Percentiles rank a stretch among this genome's conserved stretches.
phyloP scores from a whole-genome alignment of 208 protist genomes.

The Crithidia mellificae region DNA sequence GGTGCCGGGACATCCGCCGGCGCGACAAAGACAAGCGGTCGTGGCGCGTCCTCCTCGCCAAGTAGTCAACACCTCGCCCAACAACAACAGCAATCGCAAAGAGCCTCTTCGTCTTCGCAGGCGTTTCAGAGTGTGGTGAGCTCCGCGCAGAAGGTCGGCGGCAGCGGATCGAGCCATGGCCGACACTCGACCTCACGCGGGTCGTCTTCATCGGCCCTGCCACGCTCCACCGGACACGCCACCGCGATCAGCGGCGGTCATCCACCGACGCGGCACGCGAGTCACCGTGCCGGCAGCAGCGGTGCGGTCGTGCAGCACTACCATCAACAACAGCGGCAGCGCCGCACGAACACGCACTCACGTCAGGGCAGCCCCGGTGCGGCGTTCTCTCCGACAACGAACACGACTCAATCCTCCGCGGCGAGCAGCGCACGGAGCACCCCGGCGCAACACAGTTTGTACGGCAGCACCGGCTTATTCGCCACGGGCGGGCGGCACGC shows the following conservation, averaged over 20 bases:
- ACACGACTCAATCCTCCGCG: neutral
- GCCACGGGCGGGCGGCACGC: slow-evolving; percentile 2
- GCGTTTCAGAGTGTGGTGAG: too few relatives aligned
- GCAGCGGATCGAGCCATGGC: neutral
- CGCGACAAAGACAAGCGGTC: neutral
- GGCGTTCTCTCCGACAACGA: neutral
- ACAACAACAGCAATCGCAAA: neutral
- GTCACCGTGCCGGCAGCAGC: neutral
- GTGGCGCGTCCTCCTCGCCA: neutral
- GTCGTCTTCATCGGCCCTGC: neutral
- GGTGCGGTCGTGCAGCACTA: neutral
- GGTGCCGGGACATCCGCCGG: too few relatives aligned
- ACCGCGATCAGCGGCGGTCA: too few relatives aligned
- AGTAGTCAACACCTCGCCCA: neutral
- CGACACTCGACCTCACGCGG: neutral
- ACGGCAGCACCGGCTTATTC: slow-evolving; percentile 13
- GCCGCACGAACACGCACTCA: neutral
- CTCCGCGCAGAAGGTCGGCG: neutral
- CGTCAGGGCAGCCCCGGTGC: neutral
- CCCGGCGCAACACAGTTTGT: slow-evolving; percentile 1
- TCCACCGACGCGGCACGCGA: too few relatives aligned
- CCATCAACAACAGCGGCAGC: neutral
- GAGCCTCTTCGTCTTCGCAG: neutral
- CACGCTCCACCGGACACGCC: neutral
- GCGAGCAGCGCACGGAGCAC: slow-evolving; percentile 9